phyloP scores from a whole-genome alignment of 1,284 basidiomycete species.

The Microbotryum lychnidis-dioicae region DNA sequence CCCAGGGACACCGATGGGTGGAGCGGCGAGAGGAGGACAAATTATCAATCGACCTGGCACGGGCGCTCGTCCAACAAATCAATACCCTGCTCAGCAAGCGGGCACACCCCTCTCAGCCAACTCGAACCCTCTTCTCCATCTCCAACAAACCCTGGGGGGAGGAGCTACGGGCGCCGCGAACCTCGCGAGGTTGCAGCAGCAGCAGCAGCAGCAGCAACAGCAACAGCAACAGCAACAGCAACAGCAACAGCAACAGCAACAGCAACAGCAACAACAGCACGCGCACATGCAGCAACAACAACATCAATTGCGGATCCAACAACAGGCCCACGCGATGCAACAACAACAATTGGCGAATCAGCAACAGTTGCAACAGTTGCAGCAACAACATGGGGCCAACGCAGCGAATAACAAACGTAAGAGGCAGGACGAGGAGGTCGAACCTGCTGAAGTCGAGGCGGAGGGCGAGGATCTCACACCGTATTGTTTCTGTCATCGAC shows the following conservation, averaged over 20 bases:
- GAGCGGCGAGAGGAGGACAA: too few relatives aligned
- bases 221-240: conserved; percentile 8
- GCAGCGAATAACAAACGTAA: conserved; percentile 17
- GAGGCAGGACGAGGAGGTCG: conserved; percentile 24
- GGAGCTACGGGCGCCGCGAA: conserved; percentile 5
- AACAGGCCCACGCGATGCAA: conserved; percentile 8
- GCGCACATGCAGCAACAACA: conserved; percentile 12
- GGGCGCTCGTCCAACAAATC: too few relatives aligned
- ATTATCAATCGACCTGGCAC: too few relatives aligned
- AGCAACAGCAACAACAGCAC: conserved; percentile 7
- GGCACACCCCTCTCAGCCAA: too few relatives aligned
- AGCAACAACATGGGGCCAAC: conserved; percentile 4
- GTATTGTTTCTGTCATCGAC: conserved; percentile 36
- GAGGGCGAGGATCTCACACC: conserved; percentile 34
- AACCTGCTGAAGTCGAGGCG: conserved; percentile 23
- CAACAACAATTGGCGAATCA: conserved; percentile 1
- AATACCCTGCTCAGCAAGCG: neutral
- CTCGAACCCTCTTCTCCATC: too few relatives aligned
- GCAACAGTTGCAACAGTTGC: neutral
- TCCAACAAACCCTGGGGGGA: neutral
- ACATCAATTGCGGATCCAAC: conserved; percentile 12
- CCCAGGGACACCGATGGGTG: too few relatives aligned
- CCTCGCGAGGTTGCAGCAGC: conserved; percentile 18
- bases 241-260: conserved; percentile 17
- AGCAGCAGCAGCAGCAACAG: conserved; percentile 18